These are phyloP conservation scores for Xerocomus cyaneibrunnescens DNA, from an alignment of 1,284 basidiomycete genomes.

Conservation along the genomic window DNA sequence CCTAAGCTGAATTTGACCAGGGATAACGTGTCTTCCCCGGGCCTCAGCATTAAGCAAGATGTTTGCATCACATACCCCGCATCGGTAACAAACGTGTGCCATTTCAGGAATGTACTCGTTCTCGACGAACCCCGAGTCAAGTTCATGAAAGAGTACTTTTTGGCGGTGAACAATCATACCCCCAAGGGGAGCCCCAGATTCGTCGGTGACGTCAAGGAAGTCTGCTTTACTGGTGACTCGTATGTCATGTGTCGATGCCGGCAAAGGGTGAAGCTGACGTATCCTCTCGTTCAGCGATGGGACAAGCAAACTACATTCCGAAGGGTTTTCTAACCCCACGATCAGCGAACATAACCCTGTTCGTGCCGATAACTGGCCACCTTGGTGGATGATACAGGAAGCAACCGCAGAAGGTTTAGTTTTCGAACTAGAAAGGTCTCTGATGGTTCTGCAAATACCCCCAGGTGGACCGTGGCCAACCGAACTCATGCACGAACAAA, in stretches of 20 bases:
- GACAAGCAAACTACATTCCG: neutral
- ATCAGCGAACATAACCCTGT: neutral
- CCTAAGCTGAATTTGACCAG: slow-evolving; percentile 19
- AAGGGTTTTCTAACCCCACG: neutral
- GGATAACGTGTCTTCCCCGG: slow-evolving; percentile 41
- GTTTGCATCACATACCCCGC: too few relatives aligned
- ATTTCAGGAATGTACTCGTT: too few relatives aligned
- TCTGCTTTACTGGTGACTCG: too few relatives aligned
- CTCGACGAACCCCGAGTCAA: neutral
- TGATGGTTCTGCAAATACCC: neutral
- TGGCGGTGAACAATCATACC: neutral
- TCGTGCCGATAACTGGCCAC: too few relatives aligned
- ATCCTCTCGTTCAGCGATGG: neutral
- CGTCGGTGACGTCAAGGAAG: neutral
- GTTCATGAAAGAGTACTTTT: neutral
- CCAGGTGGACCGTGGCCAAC: neutral
- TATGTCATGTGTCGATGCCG: too few relatives aligned
- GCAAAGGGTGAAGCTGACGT: too few relatives aligned
- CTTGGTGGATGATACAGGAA: slow-evolving; percentile 16
- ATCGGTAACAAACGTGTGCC: too few relatives aligned
- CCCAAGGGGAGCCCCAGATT: neutral
- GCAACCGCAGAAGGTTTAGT: slow-evolving; percentile 1
- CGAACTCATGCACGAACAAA: neutral
- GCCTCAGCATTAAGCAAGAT: slow-evolving; percentile 1
- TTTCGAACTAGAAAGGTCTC: neutral